Conservation (phyloP, 176 grass and related monocot species). For the Oryza rufipogon region DNA sequence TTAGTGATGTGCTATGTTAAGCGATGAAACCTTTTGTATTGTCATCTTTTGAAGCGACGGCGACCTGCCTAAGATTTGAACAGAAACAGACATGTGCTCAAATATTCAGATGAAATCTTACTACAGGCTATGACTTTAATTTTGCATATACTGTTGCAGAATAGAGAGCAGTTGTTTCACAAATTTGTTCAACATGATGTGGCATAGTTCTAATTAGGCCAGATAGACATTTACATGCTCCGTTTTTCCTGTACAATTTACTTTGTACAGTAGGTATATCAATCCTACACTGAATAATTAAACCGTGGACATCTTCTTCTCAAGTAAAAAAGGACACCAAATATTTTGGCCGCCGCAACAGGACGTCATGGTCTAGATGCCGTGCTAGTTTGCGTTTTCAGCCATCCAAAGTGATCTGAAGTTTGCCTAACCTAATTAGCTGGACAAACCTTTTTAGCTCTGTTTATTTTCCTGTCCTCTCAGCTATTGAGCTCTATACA, state of each 20-base stretch:
- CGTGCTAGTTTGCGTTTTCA: neutral
- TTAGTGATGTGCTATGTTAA: neutral
- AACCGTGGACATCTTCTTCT: neutral
- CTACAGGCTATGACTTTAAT: neutral
- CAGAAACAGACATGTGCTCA: constrained; percentile 19
- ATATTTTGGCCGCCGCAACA: neutral
- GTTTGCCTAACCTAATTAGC: constrained; percentile 20
- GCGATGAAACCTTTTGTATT: neutral
- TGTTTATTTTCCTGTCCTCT: neutral
- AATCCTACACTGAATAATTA: neutral
- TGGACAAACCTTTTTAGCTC: constrained; percentile 2
- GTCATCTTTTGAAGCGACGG: constrained; percentile 5
- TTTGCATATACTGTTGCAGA: neutral
- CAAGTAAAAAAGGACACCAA: neutral
- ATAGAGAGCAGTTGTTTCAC: neutral
- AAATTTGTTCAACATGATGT: neutral
- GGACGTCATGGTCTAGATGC: neutral
- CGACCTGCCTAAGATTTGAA: neutral
- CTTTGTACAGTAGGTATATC: neutral
- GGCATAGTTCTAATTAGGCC: neutral
- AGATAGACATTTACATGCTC: neutral
- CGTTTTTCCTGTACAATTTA: neutral
- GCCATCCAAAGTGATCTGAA: constrained; percentile 33
- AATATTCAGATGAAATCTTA: constrained; percentile 1
- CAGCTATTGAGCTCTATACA: neutral